Evolutionary conservation across 1,284 basidiomycete species (phyloP), one percentile per base, ranked within the genome.

Genomic region (Trametes polyzona): DNA sequence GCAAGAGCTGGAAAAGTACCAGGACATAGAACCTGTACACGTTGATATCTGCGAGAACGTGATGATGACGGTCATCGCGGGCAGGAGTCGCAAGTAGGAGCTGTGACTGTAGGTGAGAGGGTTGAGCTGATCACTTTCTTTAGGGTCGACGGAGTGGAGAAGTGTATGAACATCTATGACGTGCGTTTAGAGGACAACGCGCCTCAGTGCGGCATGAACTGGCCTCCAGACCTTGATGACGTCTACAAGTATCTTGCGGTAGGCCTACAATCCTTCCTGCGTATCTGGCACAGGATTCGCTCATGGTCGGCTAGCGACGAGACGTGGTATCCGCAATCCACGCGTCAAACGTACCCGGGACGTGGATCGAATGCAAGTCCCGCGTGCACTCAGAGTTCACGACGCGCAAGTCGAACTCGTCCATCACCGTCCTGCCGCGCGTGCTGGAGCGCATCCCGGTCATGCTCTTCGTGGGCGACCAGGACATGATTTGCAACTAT

Each of bases 141-240:
- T 21, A 95, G 92, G 42, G 79, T 89, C 21, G 80, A 95, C 51
- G 90, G 88, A 5, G 74, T 82, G 59, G 73, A 80, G 35, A 89
- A 86, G 73, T 99, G 96, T 73, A 79, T 96, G 67, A 99, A 99
- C 72, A 87, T 98, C 42, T 99, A 99, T 68, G 97, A 99, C 69
- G 85, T 98, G 19, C 88, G 97, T 30, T 76, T 93, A 26, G 86
- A 90, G 52, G 97, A 99, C 71, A 82, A 81, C 12, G 78, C 73
- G 43, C 96, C 96, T n/a, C 88, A 86, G 2, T 99, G 96, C 73
- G 96, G 96, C 1, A 93, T 98, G 93, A 96, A 96, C 73, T 99
- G 96, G 96, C 96, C 96, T 4, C 87, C 89, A n/a, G 93, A 95
- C 63, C 83, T 99, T 23, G 72, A 79, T 9, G 85, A 89, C 44